Evolutionary conservation across 768 basidiomycete species (phyloP).

Genomic region (Mycena filopes): DNA sequence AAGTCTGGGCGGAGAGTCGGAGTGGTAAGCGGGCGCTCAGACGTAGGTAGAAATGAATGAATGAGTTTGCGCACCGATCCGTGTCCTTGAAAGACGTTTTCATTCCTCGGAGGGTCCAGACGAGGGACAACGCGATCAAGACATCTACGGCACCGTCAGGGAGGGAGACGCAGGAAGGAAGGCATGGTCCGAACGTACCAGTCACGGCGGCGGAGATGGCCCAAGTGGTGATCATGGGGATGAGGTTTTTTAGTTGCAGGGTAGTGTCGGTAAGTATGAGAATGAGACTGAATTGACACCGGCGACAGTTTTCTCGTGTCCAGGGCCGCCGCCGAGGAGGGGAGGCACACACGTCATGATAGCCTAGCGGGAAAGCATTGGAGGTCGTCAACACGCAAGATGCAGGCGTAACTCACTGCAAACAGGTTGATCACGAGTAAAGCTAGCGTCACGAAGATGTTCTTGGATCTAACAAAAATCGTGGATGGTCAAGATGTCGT

Average conservation of each 20-base stretch:
- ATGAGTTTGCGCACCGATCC: neutral
- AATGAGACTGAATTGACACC: conserved; percentile 1
- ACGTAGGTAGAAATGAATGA: no score
- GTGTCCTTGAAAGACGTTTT: no score
- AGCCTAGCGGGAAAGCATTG: neutral
- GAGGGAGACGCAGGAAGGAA: no score
- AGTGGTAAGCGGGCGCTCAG: no score
- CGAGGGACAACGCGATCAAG: conserved; percentile 2
- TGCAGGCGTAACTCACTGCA: neutral
- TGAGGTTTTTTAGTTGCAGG: no score
- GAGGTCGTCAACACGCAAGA: no score
- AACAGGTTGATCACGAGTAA: neutral
- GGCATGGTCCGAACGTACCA: neutral
- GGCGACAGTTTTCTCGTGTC: no score
- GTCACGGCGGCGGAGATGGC: neutral
- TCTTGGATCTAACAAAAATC: conserved; percentile 16
- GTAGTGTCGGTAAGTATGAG: no score
- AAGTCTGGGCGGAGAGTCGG: conserved; percentile 1
- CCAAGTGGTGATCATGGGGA: no score
- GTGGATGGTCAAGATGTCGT: no score
- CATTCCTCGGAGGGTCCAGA: conserved; percentile 8
- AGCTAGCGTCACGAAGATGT: neutral
- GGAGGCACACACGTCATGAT: neutral
- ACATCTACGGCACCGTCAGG: no score
- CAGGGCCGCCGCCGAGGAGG: no score